These are phyloP conservation scores for Sporothrix pseudoabietina DNA, from an alignment of 2,329 filamentous ascomycete species.

Conservation along the genomic window DNA sequence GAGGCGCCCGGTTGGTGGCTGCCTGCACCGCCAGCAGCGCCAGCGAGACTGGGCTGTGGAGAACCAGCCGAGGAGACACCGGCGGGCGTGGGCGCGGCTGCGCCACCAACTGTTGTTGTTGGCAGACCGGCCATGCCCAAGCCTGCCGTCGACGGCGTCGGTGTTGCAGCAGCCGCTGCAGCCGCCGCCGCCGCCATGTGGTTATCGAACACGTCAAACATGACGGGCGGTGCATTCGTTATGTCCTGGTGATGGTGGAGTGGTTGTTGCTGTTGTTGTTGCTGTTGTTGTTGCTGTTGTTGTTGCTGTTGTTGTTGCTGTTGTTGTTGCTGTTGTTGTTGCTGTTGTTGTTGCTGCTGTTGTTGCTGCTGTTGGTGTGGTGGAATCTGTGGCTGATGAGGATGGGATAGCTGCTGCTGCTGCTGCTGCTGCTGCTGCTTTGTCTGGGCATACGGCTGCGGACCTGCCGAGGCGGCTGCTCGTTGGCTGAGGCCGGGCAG, in stretches of 20 bases:
- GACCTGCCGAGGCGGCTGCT: not conserved
- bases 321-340: not conserved
- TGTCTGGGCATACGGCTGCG: conserved; percentile 5
- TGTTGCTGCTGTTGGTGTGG: not conserved
- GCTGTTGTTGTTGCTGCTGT: no score
- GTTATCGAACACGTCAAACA: conserved; percentile 29
- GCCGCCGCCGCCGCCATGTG: not conserved
- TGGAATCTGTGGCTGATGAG: not conserved
- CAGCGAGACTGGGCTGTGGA: not conserved
- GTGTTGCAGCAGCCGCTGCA: not conserved
- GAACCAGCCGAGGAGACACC: not conserved
- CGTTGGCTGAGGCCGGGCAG: conserved; percentile 17
- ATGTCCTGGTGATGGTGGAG: not conserved
- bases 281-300: not conserved
- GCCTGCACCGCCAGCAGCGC: not conserved
- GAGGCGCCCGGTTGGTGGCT: conserved; percentile 26
- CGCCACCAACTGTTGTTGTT: not conserved
- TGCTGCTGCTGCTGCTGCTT: not conserved
- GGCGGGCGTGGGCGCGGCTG: not conserved
- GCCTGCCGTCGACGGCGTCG: not conserved
- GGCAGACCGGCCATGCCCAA: not conserved
- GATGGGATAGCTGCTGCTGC: not conserved
- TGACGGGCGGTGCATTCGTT: not conserved
- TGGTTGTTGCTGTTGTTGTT: not conserved
- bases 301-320: not conserved